Evolutionary conservation across 2,329 filamentous ascomycete species (phyloP).

Genomic region (Xylariaceae sp.): DNA sequence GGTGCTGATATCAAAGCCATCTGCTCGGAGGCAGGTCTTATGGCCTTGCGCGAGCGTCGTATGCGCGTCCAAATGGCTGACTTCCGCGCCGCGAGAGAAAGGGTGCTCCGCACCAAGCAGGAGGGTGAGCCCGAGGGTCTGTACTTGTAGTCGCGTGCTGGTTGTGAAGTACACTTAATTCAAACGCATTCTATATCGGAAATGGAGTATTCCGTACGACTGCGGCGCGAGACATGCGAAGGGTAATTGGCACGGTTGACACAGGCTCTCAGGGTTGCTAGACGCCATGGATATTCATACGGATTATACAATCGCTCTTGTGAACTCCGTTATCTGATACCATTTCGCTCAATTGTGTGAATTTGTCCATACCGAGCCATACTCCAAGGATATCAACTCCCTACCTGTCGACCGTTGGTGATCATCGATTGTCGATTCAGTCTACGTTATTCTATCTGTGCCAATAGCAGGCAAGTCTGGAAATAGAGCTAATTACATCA

Average conservation of each 20-base stretch:
- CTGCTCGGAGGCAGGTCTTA: slow-evolving; percentile 91
- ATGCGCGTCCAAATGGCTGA: slow-evolving; percentile 99
- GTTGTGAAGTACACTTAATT: slow-evolving; percentile 7
- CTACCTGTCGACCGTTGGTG: no score
- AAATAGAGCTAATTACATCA: no score
- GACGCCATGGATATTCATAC: no score
- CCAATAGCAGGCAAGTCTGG: no score
- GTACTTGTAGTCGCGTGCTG: slow-evolving; percentile 68
- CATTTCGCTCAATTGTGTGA: no score
- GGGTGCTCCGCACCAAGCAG: slow-evolving; percentile 96
- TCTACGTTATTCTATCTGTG: no score
- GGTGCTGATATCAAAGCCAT: slow-evolving; percentile 99
- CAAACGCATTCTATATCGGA: not conserved
- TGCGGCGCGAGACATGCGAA: not conserved
- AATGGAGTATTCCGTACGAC: no score
- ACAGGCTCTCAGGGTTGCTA: not conserved
- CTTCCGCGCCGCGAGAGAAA: slow-evolving; percentile 86
- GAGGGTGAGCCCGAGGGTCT: slow-evolving; percentile 97
- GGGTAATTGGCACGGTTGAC: not conserved
- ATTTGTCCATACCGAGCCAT: no score
- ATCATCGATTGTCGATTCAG: no score
- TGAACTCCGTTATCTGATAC: no score
- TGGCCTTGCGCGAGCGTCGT: slow-evolving; percentile 87
- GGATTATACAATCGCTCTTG: no score
- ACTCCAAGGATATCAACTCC: no score